These are phyloP conservation scores for Dendrobium nobile DNA, from an alignment of 106 monocot genomes.

Conservation along the genomic window DNA sequence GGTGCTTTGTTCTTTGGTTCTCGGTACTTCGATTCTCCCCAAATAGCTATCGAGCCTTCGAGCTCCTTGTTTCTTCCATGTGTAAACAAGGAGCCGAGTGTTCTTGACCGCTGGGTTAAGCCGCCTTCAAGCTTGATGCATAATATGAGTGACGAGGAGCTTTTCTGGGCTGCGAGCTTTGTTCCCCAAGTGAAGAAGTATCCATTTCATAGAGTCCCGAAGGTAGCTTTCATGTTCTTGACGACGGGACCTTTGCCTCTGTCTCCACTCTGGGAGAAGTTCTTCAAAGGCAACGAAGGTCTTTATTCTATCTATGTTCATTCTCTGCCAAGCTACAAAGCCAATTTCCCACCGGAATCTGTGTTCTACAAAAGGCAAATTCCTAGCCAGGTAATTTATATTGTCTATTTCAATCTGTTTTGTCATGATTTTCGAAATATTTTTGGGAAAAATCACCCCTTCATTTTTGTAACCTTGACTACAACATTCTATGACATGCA, in stretches of 20 bases:
- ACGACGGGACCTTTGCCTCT: constrained; percentile 44
- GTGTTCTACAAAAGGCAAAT: constrained; percentile 45
- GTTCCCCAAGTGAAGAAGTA: constrained; percentile 39
- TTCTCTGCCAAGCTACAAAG: constrained; percentile 36
- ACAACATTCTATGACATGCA: background rate
- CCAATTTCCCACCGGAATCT: constrained; percentile 21
- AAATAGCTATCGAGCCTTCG: background rate
- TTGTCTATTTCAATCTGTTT: background rate
- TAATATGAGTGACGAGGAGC: constrained; percentile 41
- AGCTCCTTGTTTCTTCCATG: background rate
- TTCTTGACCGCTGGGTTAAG: constrained; percentile 26
- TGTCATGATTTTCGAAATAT: background rate
- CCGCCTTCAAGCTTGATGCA: constrained; percentile 33
- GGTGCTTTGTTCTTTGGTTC: constrained; percentile 23
- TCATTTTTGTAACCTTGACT: background rate
- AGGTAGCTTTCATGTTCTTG: constrained; percentile 60
- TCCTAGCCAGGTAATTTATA: constrained; percentile 36
- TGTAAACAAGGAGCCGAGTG: background rate
- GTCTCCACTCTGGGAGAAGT: constrained; percentile 53
- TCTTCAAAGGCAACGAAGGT: constrained; percentile 35
- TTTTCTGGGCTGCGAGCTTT: constrained; percentile 48
- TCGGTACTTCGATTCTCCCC: constrained; percentile 13
- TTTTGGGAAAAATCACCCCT: background rate
- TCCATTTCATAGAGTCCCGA: constrained; percentile 49
- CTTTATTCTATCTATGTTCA: constrained; percentile 51